A percentile compares a stretch with the other conserved stretches of the same genome.
These are phyloP conservation scores for Canavalia gladiata DNA, from an alignment of 306 rosid species.

Conservation along the genomic window DNA sequence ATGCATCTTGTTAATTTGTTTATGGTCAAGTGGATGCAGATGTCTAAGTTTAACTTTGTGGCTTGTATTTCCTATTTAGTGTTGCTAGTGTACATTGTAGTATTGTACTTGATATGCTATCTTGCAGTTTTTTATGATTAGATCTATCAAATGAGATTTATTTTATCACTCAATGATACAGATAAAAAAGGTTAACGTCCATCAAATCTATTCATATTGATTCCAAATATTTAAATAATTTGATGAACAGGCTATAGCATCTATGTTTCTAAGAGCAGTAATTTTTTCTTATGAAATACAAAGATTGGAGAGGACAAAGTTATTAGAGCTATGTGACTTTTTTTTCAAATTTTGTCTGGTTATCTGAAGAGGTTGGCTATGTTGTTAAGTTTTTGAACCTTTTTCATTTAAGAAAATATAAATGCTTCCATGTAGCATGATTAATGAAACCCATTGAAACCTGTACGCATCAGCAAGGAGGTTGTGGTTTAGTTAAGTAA, in stretches of 20 bases:
- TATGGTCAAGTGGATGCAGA: neutral
- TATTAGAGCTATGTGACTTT: neutral
- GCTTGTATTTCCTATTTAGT: neutral
- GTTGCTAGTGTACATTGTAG: neutral
- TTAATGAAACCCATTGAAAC: neutral
- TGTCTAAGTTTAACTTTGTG: neutral
- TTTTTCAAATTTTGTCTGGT: neutral
- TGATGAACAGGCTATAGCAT: neutral
- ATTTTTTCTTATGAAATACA: neutral
- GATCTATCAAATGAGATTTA: neutral
- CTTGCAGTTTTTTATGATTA: neutral
- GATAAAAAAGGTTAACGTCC: neutral
- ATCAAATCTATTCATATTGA: neutral
- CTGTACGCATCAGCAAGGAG: neutral
- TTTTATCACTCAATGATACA: neutral
- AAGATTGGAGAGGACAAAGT: neutral
- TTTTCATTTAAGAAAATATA: neutral
- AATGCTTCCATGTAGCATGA: neutral
- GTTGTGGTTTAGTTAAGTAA: conserved; percentile 1
- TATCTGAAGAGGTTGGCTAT: neutral
- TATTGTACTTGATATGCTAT: neutral
- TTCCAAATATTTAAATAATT: neutral
- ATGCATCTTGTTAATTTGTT: conserved; percentile 7
- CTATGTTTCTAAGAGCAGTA: neutral
- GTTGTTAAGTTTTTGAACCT: neutral